Conservation (phyloP, 192 early-diverging fungal species). For the Coemansia sp. region DNA sequence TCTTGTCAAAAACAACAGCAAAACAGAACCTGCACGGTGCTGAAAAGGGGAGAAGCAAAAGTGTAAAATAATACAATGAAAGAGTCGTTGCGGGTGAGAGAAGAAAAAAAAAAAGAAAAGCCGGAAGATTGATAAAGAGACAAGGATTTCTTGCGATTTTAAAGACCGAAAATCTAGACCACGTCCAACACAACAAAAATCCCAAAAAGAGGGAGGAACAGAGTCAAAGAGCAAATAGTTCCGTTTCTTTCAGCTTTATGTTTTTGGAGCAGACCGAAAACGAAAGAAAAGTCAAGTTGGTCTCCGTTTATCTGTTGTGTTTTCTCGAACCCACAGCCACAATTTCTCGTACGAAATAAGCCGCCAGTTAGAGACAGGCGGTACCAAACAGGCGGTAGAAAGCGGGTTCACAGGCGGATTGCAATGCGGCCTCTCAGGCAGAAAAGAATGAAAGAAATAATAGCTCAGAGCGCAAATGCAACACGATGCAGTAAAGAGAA, state of each 20-base stretch:
- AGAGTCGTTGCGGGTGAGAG: neutral
- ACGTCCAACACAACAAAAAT: constrained; percentile 1
- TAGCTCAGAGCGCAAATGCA: neutral
- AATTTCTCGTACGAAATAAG: neutral
- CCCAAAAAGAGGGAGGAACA: neutral
- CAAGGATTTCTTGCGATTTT: neutral
- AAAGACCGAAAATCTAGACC: constrained; percentile 8
- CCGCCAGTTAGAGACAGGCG: neutral
- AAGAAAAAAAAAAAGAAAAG: constrained; percentile 12
- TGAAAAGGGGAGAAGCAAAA: neutral
- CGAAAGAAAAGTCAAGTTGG: too few species aligned
- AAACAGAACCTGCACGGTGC: neutral
- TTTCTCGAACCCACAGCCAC: neutral
- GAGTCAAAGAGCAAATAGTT: neutral
- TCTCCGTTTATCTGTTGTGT: neutral
- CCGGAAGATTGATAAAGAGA: constrained; percentile 9
- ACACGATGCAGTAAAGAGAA: neutral
- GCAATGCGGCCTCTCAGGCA: neutral
- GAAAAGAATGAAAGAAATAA: neutral
- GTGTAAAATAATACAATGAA: neutral
- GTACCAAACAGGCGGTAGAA: neutral
- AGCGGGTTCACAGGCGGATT: neutral
- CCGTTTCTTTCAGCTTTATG: neutral
- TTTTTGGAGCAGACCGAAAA: neutral
- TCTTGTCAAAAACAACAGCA: neutral